These are phyloP conservation scores for Cladophialophora exuberans DNA, from an alignment of 2,329 filamentous ascomycete species.

Conservation along the genomic window DNA sequence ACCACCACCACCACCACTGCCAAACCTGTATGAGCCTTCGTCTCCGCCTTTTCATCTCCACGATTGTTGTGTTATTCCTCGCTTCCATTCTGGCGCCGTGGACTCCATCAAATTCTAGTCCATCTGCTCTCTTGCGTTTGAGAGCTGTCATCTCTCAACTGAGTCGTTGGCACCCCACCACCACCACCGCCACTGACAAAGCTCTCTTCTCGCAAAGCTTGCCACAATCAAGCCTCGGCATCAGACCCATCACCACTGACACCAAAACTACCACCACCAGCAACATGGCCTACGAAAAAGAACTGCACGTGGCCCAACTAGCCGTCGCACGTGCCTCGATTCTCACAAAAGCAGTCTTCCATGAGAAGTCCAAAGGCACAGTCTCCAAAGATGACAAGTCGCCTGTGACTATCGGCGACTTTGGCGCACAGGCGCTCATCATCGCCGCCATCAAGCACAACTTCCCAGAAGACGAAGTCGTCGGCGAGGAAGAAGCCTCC, in stretches of 20 bases:
- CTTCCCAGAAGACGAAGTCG: constrained; percentile 88
- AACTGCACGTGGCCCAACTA: constrained; percentile 81
- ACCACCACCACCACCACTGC: neutral
- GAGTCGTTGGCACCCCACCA: neutral
- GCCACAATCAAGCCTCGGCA: constrained; percentile 23
- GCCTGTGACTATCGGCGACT: constrained; percentile 96
- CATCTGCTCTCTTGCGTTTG: constrained; percentile 18
- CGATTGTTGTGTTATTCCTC: constrained; percentile 21
- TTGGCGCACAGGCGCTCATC: constrained; percentile 95
- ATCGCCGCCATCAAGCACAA: constrained; percentile 85
- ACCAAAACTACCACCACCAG: neutral
- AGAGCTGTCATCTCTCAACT: constrained; percentile 18
- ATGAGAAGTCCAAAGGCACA: constrained; percentile 92
- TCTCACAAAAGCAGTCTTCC: constrained; percentile 76
- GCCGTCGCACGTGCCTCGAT: constrained; percentile 83
- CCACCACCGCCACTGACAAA: neutral
- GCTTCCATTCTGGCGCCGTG: constrained; percentile 29
- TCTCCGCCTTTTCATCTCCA: constrained; percentile 13
- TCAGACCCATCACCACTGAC: constrained; percentile 7
- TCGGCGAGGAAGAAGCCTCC: constrained; percentile 91
- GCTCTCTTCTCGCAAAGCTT: constrained; percentile 9
- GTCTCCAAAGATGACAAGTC: constrained; percentile 93
- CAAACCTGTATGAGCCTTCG: constrained; percentile 1
- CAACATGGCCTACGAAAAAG: constrained; percentile 66
- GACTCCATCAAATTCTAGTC: constrained; percentile 9